These are phyloP conservation scores for Pulveroboletus sp. DNA, from an alignment of 768 basidiomycete species.

Conservation along the genomic window DNA sequence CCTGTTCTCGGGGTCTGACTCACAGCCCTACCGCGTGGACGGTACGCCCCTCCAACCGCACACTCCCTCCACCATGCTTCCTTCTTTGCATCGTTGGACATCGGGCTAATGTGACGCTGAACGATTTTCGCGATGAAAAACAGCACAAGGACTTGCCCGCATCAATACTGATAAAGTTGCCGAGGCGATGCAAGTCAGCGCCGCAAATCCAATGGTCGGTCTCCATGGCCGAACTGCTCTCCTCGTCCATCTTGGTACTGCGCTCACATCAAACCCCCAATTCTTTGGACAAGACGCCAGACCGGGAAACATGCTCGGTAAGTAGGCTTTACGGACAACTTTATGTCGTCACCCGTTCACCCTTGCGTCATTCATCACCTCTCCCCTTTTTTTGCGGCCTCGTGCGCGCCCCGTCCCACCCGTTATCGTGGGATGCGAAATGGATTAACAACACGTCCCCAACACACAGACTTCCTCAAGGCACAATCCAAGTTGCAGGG, in stretches of 20 bases:
- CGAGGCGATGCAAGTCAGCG: conserved; percentile 72
- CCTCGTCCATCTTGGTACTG: conserved; percentile 65
- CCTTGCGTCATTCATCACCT: background rate
- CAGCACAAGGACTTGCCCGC: conserved; percentile 66
- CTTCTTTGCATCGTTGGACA: background rate
- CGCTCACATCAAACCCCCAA: conserved; percentile 57
- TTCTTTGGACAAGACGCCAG: conserved; percentile 73
- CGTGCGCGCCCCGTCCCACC: background rate
- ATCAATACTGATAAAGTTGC: conserved; percentile 59
- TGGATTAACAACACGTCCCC: background rate
- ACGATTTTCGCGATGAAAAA: conserved; percentile 1
- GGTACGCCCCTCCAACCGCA: conserved; percentile 40
- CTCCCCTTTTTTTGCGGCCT: background rate
- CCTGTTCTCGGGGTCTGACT: conserved; percentile 61
- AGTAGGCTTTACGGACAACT: background rate
- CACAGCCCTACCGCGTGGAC: conserved; percentile 71
- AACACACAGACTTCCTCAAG: conserved; percentile 60
- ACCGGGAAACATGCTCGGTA: conserved; percentile 81
- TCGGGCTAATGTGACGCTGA: conserved; percentile 10
- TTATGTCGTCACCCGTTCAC: background rate
- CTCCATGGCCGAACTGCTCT: conserved; percentile 81
- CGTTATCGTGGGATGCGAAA: background rate
- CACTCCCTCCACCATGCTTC: background rate
- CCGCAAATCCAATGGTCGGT: conserved; percentile 82
- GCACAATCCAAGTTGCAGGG: conserved; percentile 43